These are phyloP conservation scores for Epichloe uncinata DNA, from an alignment of 2,329 filamentous ascomycete species.

Conservation along the genomic window DNA sequence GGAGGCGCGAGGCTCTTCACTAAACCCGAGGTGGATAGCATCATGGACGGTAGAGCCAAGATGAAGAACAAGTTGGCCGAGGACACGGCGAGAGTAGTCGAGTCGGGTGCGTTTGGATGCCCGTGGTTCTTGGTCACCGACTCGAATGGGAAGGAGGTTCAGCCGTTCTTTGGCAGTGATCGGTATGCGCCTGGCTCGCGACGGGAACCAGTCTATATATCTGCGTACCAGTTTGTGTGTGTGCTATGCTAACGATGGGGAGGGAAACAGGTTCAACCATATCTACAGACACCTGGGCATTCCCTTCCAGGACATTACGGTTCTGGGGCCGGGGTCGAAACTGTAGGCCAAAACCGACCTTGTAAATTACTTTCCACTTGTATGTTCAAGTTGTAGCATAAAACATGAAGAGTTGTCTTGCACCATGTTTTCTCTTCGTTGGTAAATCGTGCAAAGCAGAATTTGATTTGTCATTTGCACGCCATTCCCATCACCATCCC, in stretches of 20 bases:
- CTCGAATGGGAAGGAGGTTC: constrained; percentile 37
- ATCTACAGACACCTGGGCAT: constrained; percentile 55
- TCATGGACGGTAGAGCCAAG: constrained; percentile 39
- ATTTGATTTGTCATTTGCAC: too few species aligned
- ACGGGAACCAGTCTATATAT: constrained; percentile 7
- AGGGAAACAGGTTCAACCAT: constrained; percentile 44
- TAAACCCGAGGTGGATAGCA: constrained; percentile 35
- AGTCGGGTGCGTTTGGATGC: constrained; percentile 58
- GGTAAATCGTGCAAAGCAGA: too few species aligned
- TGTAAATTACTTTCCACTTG: too few species aligned
- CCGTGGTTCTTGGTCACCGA: constrained; percentile 64
- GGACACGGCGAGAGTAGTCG: constrained; percentile 47
- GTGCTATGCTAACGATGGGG: background rate
- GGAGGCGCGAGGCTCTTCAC: constrained; percentile 29
- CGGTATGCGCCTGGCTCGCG: constrained; percentile 22
- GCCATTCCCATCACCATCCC: too few species aligned
- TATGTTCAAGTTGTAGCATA: too few species aligned
- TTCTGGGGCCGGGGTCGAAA: constrained; percentile 20
- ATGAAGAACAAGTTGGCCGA: constrained; percentile 33
- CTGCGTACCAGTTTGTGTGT: background rate
- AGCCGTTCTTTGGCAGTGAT: constrained; percentile 70
- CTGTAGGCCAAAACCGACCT: constrained; percentile 14
- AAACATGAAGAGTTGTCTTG: too few species aligned
- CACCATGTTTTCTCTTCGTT: too few species aligned
- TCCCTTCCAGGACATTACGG: constrained; percentile 40